Conservation (phyloP, 805 yeast species). For the Metahyphopichia silvanorum region DNA sequence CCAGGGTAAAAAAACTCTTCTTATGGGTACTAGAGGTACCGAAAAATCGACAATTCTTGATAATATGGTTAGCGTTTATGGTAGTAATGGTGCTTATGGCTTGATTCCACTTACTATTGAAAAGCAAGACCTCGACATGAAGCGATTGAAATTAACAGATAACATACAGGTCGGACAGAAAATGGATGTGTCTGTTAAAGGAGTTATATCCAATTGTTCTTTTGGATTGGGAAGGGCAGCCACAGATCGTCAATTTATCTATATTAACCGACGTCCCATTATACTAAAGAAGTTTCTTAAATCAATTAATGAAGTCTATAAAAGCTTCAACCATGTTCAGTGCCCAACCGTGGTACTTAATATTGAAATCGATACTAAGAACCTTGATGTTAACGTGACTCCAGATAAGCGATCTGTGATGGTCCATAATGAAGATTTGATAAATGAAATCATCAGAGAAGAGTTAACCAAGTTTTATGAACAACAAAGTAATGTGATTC, state of each 20-base stretch:
- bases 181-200: slow-evolving; percentile 39
- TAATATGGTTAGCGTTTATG: slow-evolving; percentile 67
- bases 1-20: slow-evolving; percentile 47
- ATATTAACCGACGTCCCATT: slow-evolving; percentile 76
- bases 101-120: slow-evolving; percentile 47
- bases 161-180: slow-evolving; percentile 1
- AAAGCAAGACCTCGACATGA: slow-evolving; percentile 28
- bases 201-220: slow-evolving; percentile 71
- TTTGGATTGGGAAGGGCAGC: slow-evolving; percentile 68
- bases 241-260: slow-evolving; percentile 73
- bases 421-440: slow-evolving; percentile 60
- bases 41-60: slow-evolving; percentile 31
- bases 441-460: slow-evolving; percentile 56
- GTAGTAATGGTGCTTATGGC: slow-evolving; percentile 60
- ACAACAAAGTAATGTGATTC: slow-evolving; percentile 31
- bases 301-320: slow-evolving; percentile 70
- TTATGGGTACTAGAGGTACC: slow-evolving; percentile 62
- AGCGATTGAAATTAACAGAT: slow-evolving; percentile 6
- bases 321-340: slow-evolving; percentile 67
- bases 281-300: slow-evolving; percentile 50
- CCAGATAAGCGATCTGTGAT: slow-evolving; percentile 83
- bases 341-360: slow-evolving; percentile 68
- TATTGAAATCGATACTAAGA: slow-evolving; percentile 47
- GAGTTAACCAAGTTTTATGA: slow-evolving; percentile 48
- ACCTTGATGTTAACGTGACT: slow-evolving; percentile 81